Evolutionary conservation across 2,329 filamentous ascomycete species (phyloP).

Genomic region (Blastomyces silverae): DNA sequence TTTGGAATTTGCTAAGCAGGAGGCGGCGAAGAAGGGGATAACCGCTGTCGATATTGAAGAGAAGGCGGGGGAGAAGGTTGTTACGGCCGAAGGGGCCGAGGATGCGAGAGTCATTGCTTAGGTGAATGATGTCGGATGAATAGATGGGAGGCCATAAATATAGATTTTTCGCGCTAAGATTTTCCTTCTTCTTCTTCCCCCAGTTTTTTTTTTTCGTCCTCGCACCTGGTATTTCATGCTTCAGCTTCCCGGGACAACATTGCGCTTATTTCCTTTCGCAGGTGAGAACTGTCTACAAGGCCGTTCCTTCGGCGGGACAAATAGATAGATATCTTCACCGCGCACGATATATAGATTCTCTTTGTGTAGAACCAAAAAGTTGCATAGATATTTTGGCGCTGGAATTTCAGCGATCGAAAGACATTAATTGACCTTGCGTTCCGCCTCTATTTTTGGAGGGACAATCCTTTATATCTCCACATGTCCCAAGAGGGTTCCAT

Average conservation of each 20-base stretch:
- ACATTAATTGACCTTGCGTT: background rate
- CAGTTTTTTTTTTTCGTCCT: too few species aligned
- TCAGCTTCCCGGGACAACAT: too few species aligned
- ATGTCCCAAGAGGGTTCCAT: background rate
- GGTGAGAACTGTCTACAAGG: background rate
- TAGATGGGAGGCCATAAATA: background rate
- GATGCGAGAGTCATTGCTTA: conserved; percentile 25
- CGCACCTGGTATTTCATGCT: too few species aligned
- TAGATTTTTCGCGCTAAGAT: background rate
- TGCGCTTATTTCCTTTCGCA: too few species aligned
- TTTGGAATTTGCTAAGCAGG: conserved; percentile 11
- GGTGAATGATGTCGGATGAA: background rate
- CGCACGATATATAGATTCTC: too few species aligned
- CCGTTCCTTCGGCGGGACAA: background rate
- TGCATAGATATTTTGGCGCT: background rate
- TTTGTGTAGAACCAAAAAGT: background rate
- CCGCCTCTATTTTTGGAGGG: background rate
- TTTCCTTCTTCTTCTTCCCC: too few species aligned
- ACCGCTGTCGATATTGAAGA: conserved; percentile 30
- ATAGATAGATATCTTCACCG: background rate
- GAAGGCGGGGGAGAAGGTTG: conserved; percentile 30
- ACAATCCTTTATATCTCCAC: background rate
- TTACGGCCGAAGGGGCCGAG: conserved; percentile 31
- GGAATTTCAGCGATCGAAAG: background rate
- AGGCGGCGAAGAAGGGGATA: conserved; percentile 14